phyloP scores from a whole-genome alignment of 257 asterid species.

The Scutellaria baicalensis region DNA sequence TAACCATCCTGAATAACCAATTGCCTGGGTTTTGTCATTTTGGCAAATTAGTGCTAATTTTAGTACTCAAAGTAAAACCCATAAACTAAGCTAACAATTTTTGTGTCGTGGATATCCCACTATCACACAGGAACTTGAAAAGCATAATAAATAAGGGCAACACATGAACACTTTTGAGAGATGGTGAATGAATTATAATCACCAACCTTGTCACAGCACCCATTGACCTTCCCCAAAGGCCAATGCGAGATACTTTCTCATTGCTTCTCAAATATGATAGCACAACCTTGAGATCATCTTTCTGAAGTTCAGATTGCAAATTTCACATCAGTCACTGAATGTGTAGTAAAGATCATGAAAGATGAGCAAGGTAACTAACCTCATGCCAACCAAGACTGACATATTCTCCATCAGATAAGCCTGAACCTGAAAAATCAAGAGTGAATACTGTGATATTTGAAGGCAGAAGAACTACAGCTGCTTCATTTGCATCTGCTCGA shows the following conservation, averaged over 20 bases:
- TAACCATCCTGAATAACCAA: background rate
- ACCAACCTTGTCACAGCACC: slow-evolving; percentile 95
- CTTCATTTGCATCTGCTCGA: slow-evolving; percentile 97
- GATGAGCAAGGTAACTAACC: slow-evolving; percentile 38
- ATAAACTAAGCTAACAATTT: background rate
- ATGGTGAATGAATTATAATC: background rate
- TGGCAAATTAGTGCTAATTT: background rate
- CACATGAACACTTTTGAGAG: background rate
- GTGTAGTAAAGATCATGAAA: slow-evolving; percentile 1
- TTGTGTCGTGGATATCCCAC: background rate
- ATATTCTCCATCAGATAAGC: slow-evolving; percentile 85
- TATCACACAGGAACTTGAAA: slow-evolving; percentile 2
- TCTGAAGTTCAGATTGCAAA: slow-evolving; percentile 39
- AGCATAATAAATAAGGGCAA: background rate
- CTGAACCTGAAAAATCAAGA: slow-evolving; percentile 96
- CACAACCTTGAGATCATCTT: slow-evolving; percentile 89
- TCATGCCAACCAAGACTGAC: slow-evolving; percentile 99
- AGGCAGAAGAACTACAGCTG: slow-evolving; percentile 90
- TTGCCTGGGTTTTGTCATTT: background rate
- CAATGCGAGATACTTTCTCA: slow-evolving; percentile 66
- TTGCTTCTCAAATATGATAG: slow-evolving; percentile 77
- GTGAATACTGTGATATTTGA: slow-evolving; percentile 87
- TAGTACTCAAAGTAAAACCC: slow-evolving; percentile 6
- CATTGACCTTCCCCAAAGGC: slow-evolving; percentile 99
- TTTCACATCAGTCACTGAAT: slow-evolving; percentile 1